Evolutionary conservation across 495 filamentous ascomycete species (phyloP).

Genomic region (Neurospora sp.): DNA sequence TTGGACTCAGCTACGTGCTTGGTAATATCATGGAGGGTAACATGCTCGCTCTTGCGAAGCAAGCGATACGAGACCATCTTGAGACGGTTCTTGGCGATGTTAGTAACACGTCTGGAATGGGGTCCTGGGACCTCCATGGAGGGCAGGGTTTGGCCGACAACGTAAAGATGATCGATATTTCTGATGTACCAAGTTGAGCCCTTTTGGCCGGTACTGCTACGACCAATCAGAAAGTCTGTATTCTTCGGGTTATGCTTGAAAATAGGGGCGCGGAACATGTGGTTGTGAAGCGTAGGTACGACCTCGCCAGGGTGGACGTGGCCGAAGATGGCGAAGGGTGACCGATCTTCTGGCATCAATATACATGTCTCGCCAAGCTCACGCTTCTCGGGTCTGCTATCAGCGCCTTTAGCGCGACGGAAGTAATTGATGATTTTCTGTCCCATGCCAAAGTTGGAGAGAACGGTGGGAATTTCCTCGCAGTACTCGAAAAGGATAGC

Average conservation of each 20-base stretch:
- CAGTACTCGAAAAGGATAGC: constrained; percentile 88
- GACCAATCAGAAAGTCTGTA: constrained; percentile 81
- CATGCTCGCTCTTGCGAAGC: constrained; percentile 58
- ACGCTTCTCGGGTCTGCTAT: constrained; percentile 40
- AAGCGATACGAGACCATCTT: constrained; percentile 90
- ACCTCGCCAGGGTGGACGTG: constrained; percentile 82
- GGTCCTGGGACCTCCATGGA: constrained; percentile 85
- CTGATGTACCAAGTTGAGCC: constrained; percentile 72
- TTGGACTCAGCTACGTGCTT: constrained; percentile 79
- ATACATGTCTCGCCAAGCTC: constrained; percentile 75
- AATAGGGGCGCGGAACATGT: constrained; percentile 88
- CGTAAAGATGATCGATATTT: constrained; percentile 79
- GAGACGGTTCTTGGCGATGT: constrained; percentile 85
- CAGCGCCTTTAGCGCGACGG: constrained; percentile 71
- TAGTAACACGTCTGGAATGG: constrained; percentile 88
- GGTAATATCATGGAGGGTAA: constrained; percentile 70
- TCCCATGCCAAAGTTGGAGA: constrained; percentile 97
- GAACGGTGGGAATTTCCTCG: constrained; percentile 79
- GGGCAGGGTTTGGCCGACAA: constrained; percentile 86
- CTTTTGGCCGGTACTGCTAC: constrained; percentile 60
- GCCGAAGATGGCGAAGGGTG: constrained; percentile 90
- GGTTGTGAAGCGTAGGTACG: constrained; percentile 82
- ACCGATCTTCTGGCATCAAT: constrained; percentile 85
- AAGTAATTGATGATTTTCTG: constrained; percentile 94
- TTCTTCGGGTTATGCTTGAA: constrained; percentile 72